A percentile compares a stretch with the other conserved stretches of the same genome.
phyloP scores from a whole-genome alignment of 2,329 filamentous ascomycete genomes.

The Hypoxylon sp. region DNA sequence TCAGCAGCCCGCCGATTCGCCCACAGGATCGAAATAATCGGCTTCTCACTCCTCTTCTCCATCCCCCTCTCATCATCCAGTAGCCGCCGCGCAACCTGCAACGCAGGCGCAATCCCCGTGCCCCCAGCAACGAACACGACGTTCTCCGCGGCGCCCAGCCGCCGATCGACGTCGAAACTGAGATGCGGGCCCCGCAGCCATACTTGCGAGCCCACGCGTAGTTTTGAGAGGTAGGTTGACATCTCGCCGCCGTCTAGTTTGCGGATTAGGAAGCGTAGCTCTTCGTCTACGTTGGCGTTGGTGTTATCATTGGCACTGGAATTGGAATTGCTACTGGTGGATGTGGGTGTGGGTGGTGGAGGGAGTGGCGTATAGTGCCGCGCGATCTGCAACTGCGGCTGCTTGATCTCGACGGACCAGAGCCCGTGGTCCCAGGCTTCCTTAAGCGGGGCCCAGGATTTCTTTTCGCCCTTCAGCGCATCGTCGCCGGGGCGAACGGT shows the following conservation, averaged over 20 bases:
- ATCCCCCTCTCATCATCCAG: constrained; percentile 55
- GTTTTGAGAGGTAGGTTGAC: constrained; percentile 80
- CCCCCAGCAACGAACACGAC: constrained; percentile 92
- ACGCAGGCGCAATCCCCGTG: constrained; percentile 90
- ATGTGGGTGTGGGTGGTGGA: constrained; percentile 51
- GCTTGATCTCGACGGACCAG: constrained; percentile 94
- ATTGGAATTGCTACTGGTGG: neutral
- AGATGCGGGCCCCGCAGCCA: constrained; percentile 84
- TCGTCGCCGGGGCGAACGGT: constrained; percentile 63
- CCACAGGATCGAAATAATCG: constrained; percentile 82
- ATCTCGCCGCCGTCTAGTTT: constrained; percentile 85
- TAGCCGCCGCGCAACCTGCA: constrained; percentile 81
- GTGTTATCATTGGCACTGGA: neutral
- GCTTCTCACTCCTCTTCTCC: constrained; percentile 48
- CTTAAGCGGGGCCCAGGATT: constrained; percentile 43
- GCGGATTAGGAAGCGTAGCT: constrained; percentile 82
- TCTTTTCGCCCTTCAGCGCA: constrained; percentile 40
- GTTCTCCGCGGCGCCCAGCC: constrained; percentile 56
- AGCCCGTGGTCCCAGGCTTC: constrained; percentile 74
- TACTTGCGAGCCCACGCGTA: constrained; percentile 74
- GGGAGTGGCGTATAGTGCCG: constrained; percentile 92
- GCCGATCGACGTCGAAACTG: constrained; percentile 69
- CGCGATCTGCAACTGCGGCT: constrained; percentile 93
- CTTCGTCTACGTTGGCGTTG: constrained; percentile 46
- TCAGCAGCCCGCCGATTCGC: constrained; percentile 79